A percentile compares a stretch with the other conserved stretches of the same genome.
Evolutionary conservation across 2,329 filamentous ascomycete species (phyloP).

Genomic region (Colletotrichum liaoningense): DNA sequence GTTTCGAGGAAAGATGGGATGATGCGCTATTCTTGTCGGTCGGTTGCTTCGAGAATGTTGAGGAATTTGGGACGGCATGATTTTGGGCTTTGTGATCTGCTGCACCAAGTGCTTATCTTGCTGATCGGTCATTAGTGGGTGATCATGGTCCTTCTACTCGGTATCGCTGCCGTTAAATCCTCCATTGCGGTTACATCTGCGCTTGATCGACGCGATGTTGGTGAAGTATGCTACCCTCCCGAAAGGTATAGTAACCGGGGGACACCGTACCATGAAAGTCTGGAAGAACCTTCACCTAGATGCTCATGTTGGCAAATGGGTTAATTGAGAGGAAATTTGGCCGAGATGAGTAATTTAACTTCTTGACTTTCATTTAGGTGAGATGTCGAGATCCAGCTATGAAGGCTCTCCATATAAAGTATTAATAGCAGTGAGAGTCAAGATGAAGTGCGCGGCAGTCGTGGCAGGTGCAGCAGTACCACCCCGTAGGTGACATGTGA

Average conservation of each 20-base stretch:
- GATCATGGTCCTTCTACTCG: background rate
- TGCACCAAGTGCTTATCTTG: constrained; percentile 3
- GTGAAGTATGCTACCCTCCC: no score
- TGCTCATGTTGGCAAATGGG: no score
- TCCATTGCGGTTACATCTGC: background rate
- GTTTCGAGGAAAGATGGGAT: constrained; percentile 12
- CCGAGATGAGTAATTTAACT: background rate
- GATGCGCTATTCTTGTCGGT: background rate
- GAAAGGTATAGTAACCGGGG: no score
- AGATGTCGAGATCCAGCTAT: background rate
- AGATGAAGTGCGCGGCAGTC: background rate
- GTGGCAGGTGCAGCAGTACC: background rate
- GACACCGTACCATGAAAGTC: no score
- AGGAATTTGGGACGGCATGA: background rate
- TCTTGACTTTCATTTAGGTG: background rate
- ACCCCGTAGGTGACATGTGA: background rate
- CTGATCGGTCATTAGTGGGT: constrained; percentile 10
- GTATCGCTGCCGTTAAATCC: background rate
- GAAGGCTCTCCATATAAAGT: background rate
- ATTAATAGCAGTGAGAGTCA: background rate
- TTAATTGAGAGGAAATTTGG: background rate
- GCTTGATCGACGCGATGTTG: no score
- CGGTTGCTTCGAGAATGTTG: background rate
- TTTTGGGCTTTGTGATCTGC: background rate
- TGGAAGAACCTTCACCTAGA: no score